Evolutionary conservation across 2,329 filamentous ascomycete genomes (phyloP).

Genomic region (Penicillium corylophilum): DNA sequence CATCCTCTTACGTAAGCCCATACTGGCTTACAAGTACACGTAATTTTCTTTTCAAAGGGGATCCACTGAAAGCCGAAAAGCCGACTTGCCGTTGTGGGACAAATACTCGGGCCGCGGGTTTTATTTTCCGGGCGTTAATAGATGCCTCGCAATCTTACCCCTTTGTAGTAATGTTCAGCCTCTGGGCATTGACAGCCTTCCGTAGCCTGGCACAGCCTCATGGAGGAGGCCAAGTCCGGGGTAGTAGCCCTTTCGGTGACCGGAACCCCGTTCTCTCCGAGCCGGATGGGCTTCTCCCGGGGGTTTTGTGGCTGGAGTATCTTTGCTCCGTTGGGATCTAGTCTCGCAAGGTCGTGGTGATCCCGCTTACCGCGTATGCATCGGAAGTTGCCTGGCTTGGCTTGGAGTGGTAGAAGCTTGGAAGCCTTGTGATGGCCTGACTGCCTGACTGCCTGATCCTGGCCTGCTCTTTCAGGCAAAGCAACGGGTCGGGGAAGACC

Average conservation of each 20-base stretch:
- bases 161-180: not conserved
- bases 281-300: slow-evolving; percentile 15
- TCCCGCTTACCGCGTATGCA: not conserved
- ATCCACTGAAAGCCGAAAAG: slow-evolving; percentile 14
- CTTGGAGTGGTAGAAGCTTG: not conserved
- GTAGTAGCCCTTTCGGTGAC: slow-evolving; percentile 17
- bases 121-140: slow-evolving; percentile 3
- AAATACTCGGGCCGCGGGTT: slow-evolving; percentile 3
- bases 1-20: not conserved
- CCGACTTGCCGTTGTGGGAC: slow-evolving; percentile 19
- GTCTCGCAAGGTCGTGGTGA: not conserved
- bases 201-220: not conserved
- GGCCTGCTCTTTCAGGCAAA: not conserved
- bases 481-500: not conserved
- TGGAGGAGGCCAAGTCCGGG: slow-evolving; percentile 14
- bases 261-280: slow-evolving; percentile 22
- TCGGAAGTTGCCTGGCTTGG: not conserved
- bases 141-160: not conserved
- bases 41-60: not conserved
- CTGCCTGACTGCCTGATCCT: not conserved
- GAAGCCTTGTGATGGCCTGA: not conserved
- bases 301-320: not conserved
- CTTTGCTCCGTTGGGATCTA: not conserved
- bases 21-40: no score
- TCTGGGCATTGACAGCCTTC: not conserved